Conservation (phyloP, 2,329 filamentous ascomycete genomes). For the Trichoderma koningiopsis region DNA sequence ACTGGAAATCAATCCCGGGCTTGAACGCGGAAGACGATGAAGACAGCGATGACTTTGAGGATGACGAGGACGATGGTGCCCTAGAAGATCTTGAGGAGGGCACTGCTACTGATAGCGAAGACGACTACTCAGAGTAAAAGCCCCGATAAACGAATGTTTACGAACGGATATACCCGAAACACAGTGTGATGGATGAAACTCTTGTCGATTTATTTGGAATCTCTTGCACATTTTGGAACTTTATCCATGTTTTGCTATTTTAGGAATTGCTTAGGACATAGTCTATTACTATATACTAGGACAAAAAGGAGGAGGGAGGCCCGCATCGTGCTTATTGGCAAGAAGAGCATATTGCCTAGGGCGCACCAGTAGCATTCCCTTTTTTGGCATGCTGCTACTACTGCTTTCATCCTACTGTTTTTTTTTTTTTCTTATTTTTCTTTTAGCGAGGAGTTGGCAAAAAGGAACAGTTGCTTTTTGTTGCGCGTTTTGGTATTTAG, state of each 20-base stretch:
- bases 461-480: neutral
- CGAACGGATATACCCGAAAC: neutral
- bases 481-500: neutral
- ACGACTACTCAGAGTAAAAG: slow-evolving; percentile 38
- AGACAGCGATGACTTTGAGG: slow-evolving; percentile 56
- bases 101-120: slow-evolving; percentile 54
- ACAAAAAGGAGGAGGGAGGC: neutral
- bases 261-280: neutral
- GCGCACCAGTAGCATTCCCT: neutral
- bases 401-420: neutral
- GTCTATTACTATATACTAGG: neutral
- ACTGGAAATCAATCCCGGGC: slow-evolving; percentile 75
- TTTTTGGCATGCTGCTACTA: neutral
- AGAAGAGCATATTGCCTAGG: neutral
- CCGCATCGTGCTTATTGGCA: neutral
- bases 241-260: neutral
- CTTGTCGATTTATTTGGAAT: slow-evolving; percentile 7
- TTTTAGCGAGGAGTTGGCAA: slow-evolving; percentile 31
- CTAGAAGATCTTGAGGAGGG: slow-evolving; percentile 55
- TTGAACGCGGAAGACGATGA: slow-evolving; percentile 61
- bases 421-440: neutral
- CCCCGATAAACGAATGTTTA: slow-evolving; percentile 8
- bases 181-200: neutral
- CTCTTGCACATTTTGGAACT: neutral
- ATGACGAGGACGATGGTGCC: slow-evolving; percentile 53